Evolutionary conservation across 2,329 filamentous ascomycete genomes (phyloP).

Genomic region (Xylariaceae sp.): DNA sequence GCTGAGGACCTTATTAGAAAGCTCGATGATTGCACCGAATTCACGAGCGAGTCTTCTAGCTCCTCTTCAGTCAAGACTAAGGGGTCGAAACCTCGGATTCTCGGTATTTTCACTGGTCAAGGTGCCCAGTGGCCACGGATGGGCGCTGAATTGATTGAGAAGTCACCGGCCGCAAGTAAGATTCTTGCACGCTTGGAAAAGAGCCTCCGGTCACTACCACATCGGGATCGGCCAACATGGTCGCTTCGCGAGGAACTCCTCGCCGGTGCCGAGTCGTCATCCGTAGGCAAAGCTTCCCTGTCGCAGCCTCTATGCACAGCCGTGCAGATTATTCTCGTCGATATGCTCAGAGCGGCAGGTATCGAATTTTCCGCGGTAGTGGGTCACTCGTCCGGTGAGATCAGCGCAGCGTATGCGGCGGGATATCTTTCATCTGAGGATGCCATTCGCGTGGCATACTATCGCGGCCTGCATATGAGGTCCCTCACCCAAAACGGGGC

Average conservation of each 20-base stretch:
- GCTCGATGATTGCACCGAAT: no score
- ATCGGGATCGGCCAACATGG: conserved; percentile 15
- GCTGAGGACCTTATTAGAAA: no score
- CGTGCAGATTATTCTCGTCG: conserved; percentile 38
- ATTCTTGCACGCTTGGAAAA: conserved; percentile 20
- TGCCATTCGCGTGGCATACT: conserved; percentile 32
- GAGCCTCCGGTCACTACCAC: conserved; percentile 8
- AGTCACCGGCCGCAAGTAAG: conserved; percentile 7
- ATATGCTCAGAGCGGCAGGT: conserved; percentile 29
- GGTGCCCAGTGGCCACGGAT: conserved; percentile 33
- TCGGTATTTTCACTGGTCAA: conserved; percentile 34
- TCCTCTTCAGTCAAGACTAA: no score
- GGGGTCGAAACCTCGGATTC: not conserved
- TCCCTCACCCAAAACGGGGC: conserved; percentile 25
- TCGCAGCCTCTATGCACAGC: conserved; percentile 37
- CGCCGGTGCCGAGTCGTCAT: conserved; percentile 9
- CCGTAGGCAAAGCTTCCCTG: conserved; percentile 16
- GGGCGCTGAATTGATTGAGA: conserved; percentile 22
- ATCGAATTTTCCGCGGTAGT: conserved; percentile 27
- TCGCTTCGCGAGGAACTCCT: conserved; percentile 16
- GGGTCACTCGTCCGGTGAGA: conserved; percentile 31
- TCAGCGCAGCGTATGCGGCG: conserved; percentile 26
- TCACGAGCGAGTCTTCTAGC: no score
- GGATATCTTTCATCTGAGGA: conserved; percentile 23
- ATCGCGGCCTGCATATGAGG: conserved; percentile 30